Evolutionary conservation across 768 basidiomycete species (phyloP).

Genomic region (Auricularia cornea): DNA sequence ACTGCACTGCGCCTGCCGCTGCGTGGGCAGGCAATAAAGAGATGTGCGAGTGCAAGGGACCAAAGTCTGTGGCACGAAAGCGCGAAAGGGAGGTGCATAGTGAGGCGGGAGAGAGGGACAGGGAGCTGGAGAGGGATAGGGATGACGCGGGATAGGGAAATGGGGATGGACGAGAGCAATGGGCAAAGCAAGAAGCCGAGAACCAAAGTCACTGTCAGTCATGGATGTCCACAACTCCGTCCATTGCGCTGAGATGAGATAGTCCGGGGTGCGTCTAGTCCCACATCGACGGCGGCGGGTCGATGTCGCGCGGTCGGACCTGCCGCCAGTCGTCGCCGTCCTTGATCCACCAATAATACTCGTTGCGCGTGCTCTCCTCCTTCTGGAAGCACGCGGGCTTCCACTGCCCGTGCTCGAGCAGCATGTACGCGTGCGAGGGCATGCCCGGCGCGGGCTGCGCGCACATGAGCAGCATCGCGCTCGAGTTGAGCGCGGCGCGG

Average conservation of each 20-base stretch:
- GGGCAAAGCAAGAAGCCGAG: too few species aligned
- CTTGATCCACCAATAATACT: background rate
- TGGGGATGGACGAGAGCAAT: too few species aligned
- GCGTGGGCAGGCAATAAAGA: too few species aligned
- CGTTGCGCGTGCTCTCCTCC: background rate
- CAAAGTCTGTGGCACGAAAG: too few species aligned
- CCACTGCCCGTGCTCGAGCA: background rate
- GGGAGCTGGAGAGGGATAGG: too few species aligned
- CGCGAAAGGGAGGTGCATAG: too few species aligned
- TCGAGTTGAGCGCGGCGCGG: background rate
- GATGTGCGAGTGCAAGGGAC: too few species aligned
- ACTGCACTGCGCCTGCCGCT: too few species aligned
- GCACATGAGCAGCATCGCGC: background rate
- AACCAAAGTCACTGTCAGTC: background rate
- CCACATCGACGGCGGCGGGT: background rate
- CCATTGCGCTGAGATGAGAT: background rate
- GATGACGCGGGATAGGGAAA: too few species aligned
- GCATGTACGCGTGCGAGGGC: background rate
- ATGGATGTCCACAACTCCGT: background rate
- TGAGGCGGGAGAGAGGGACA: too few species aligned
- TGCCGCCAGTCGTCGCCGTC: background rate
- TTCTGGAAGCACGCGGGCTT: background rate
- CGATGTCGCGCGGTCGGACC: background rate
- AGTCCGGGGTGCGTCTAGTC: too few species aligned
- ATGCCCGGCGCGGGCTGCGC: background rate